Evolutionary conservation across 768 basidiomycete genomes (phyloP).

Genomic region (Dentipellis fragilis): DNA sequence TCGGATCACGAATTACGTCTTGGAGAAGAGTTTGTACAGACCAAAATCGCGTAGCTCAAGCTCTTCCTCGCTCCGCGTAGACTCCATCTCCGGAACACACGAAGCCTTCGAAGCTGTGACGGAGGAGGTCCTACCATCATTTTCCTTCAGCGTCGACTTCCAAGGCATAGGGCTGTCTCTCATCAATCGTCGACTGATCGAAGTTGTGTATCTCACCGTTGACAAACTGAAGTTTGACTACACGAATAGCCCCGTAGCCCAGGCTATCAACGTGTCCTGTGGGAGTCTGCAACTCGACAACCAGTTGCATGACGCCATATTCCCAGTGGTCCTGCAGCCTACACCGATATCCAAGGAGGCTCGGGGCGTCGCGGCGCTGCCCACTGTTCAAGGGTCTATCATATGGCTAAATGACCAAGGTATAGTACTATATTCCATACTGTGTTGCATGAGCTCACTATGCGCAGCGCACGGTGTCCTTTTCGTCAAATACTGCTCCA

Average conservation of each 20-base stretch:
- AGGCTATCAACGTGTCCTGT: conserved; percentile 70
- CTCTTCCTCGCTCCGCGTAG: conserved; percentile 45
- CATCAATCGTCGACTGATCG: conserved; percentile 76
- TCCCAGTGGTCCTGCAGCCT: conserved; percentile 91
- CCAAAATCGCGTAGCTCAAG: conserved; percentile 43
- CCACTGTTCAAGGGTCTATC: conserved; percentile 81
- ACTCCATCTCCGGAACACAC: conserved; percentile 56
- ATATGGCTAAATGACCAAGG: conserved; percentile 92
- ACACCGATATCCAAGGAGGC: conserved; percentile 76
- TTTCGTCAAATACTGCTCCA: conserved; percentile 96
- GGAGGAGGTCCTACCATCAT: conserved; percentile 56
- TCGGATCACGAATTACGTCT: conserved; percentile 78
- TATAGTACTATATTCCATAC: conserved; percentile 21
- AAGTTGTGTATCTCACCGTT: conserved; percentile 82
- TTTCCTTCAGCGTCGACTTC: conserved; percentile 65
- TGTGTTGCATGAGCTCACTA: conserved; percentile 1
- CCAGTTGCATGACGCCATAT: conserved; percentile 92
- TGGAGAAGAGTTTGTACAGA: conserved; percentile 82
- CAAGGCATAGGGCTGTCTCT: conserved; percentile 90
- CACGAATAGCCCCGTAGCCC: conserved; percentile 65
- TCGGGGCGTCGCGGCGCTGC: conserved; percentile 68
- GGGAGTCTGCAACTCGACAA: conserved; percentile 94
- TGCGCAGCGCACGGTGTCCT: conserved; percentile 85
- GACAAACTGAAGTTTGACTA: conserved; percentile 79
- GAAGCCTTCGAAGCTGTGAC: conserved; percentile 82